phyloP scores from a whole-genome alignment of 306 rosid genomes.

The Macrotyloma uniflorum region DNA sequence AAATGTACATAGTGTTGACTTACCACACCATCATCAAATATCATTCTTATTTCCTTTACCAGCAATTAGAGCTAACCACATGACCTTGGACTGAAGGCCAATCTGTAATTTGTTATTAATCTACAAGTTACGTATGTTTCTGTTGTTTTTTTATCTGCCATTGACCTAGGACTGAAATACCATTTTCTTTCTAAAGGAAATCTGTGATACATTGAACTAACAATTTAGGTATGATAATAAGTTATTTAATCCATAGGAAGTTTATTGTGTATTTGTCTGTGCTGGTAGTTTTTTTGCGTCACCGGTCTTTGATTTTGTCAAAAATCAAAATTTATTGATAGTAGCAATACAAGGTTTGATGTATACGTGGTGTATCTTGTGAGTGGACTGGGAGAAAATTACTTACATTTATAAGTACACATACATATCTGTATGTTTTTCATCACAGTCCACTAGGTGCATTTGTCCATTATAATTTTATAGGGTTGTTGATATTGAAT shows the following conservation, averaged over 20 bases:
- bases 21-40: background rate
- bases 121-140: background rate
- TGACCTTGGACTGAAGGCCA: background rate
- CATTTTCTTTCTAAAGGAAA: background rate
- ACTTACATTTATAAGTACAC: too few species aligned
- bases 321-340: too few species aligned
- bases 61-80: background rate
- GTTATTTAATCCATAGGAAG: background rate
- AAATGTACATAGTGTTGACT: background rate
- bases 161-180: background rate
- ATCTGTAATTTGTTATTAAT: background rate
- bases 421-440: too few species aligned
- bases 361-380: too few species aligned
- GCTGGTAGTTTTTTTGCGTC: too few species aligned
- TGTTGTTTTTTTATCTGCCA: background rate
- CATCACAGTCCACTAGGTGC: background rate
- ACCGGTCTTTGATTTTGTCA: too few species aligned
- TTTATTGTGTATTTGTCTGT: background rate
- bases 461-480: background rate
- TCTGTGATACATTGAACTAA: background rate
- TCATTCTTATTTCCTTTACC: background rate
- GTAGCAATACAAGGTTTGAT: too few species aligned
- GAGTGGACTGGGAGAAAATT: too few species aligned
- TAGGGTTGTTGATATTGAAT: conserved; percentile 1
- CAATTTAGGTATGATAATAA: background rate